These are phyloP conservation scores for Albophoma yamanashiensis DNA, from an alignment of 2,329 filamentous ascomycete genomes.

Conservation along the genomic window DNA sequence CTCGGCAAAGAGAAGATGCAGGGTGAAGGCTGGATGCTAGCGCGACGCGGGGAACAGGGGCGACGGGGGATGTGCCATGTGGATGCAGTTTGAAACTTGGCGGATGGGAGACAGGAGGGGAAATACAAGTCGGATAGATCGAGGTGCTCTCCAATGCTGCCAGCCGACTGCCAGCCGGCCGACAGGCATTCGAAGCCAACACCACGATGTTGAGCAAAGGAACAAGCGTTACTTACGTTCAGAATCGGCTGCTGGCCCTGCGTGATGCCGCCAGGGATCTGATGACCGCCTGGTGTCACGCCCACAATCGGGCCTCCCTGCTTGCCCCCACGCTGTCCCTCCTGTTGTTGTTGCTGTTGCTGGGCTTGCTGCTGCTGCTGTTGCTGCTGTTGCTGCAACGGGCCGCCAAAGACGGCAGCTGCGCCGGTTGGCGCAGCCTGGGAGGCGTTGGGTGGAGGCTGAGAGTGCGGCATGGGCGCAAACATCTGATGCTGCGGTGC, in stretches of 20 bases:
- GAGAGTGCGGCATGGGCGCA: conserved; percentile 38
- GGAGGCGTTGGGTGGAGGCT: conserved; percentile 38
- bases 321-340: conserved; percentile 41
- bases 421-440: conserved; percentile 50
- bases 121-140: not conserved
- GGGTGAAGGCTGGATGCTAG: not conserved
- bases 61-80: not conserved
- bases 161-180: conserved; percentile 1
- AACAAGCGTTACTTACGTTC: conserved; percentile 34
- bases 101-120: not conserved
- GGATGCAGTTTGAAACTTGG: not conserved
- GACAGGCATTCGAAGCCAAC: not conserved
- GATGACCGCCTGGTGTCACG: conserved; percentile 26
- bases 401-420: conserved; percentile 58
- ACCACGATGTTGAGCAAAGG: conserved; percentile 1
- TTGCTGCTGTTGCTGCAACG: conserved; percentile 38
- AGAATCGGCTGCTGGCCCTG: conserved; percentile 33
- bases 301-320: conserved; percentile 36
- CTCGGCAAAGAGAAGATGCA: not conserved
- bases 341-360: conserved; percentile 44
- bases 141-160: not conserved
- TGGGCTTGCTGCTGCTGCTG: conserved; percentile 32
- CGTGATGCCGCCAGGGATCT: conserved; percentile 26
- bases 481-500: conserved; percentile 46
- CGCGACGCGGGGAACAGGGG: not conserved